A percentile compares a stretch with the other conserved stretches of the same genome.
phyloP scores from a whole-genome alignment of 257 asterid species.

The Solanum sparsipilum region DNA sequence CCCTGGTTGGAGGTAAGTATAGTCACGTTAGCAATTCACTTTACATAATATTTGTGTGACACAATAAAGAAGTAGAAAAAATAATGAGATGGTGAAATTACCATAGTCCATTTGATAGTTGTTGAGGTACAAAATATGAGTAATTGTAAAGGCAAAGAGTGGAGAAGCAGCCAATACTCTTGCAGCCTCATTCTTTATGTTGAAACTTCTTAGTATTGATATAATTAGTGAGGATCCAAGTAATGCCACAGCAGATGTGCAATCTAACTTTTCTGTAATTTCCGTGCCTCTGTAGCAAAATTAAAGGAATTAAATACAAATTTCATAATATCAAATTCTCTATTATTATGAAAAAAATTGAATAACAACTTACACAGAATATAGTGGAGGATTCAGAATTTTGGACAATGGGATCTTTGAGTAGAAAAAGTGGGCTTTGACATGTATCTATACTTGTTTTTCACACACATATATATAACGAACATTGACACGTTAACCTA shows the following conservation, averaged over 20 bases:
- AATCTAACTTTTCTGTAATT: conserved; percentile 63
- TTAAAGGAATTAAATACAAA: neutral
- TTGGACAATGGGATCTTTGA: neutral
- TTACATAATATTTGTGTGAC: neutral
- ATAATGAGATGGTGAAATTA: conserved; percentile 16
- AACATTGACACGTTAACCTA: neutral
- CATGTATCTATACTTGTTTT: neutral
- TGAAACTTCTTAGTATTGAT: conserved; percentile 58
- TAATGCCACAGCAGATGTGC: conserved; percentile 65
- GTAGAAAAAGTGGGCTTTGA: neutral
- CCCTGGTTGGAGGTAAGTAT: neutral
- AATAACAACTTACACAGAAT: neutral
- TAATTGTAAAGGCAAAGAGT: conserved; percentile 44
- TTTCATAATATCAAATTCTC: neutral
- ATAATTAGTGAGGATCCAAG: conserved; percentile 62
- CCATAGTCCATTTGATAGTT: conserved; percentile 51
- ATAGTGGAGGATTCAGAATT: neutral
- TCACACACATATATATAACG: neutral
- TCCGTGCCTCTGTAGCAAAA: conserved; percentile 52
- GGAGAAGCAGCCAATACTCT: conserved; percentile 92
- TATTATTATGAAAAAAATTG: neutral
- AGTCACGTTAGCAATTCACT: neutral
- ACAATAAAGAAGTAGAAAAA: neutral
- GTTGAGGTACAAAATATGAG: conserved; percentile 72
- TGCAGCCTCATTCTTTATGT: conserved; percentile 50